These are phyloP conservation scores for Gelatoporia subvermispora DNA, from an alignment of 768 basidiomycete genomes.

Conservation along the genomic window DNA sequence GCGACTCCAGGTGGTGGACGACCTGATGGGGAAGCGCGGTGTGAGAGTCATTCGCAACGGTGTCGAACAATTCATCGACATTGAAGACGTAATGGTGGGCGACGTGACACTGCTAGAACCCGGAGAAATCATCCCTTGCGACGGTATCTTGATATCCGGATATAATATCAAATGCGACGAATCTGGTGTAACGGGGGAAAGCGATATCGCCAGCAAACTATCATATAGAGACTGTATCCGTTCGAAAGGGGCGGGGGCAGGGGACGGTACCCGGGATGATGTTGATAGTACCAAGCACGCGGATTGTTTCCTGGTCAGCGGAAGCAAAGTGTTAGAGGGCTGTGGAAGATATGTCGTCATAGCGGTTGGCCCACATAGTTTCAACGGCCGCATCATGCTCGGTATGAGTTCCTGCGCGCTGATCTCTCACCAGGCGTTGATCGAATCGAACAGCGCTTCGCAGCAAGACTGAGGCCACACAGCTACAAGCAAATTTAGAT, in stretches of 20 bases:
- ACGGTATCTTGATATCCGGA: constrained; percentile 89
- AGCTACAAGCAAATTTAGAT: constrained; percentile 91
- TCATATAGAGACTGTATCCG: constrained; percentile 70
- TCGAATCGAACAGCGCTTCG: constrained; percentile 57
- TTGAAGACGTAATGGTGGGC: constrained; percentile 86
- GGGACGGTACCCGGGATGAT: constrained; percentile 25
- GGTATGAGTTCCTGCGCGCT: constrained; percentile 37
- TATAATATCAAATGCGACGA: constrained; percentile 96
- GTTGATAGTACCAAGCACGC: constrained; percentile 36
- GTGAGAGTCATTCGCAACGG: constrained; percentile 56
- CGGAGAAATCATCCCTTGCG: constrained; percentile 93
- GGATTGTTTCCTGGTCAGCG: constrained; percentile 90
- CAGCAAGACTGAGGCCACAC: constrained; percentile 83
- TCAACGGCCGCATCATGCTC: constrained; percentile 98
- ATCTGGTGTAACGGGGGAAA: constrained; percentile 94
- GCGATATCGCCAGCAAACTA: constrained; percentile 88
- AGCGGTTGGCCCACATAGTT: constrained; percentile 86
- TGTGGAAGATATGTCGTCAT: constrained; percentile 91
- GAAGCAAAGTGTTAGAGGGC: constrained; percentile 91
- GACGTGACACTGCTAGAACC: constrained; percentile 91
- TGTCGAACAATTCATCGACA: constrained; percentile 22
- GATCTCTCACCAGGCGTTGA: too few species aligned
- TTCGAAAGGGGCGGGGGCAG: constrained; percentile 26
- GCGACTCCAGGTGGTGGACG: constrained; percentile 89
- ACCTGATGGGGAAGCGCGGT: constrained; percentile 90